These are phyloP conservation scores for Erodium maritimum DNA, from an alignment of 345 rosid species.

Conservation along the genomic window DNA sequence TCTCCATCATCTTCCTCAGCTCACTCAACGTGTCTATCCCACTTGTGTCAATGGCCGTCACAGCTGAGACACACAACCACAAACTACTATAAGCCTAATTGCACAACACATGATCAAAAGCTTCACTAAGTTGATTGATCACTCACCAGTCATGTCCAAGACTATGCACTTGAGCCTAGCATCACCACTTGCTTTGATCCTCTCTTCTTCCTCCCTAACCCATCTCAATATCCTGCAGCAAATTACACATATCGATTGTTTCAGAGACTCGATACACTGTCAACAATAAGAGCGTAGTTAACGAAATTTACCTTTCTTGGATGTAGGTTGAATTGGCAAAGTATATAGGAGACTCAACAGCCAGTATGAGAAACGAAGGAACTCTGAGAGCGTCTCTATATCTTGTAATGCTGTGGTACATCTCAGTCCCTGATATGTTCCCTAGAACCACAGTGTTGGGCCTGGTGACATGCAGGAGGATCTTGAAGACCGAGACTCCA, in stretches of 20 bases:
- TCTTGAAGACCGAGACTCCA: slow-evolving; percentile 4
- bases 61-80: slow-evolving; percentile 39
- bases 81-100: not conserved
- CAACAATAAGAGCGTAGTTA: not conserved
- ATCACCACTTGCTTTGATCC: slow-evolving; percentile 38
- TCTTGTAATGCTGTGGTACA: too few relatives aligned
- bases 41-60: slow-evolving; percentile 81
- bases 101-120: too few relatives aligned
- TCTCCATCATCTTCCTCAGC: slow-evolving; percentile 52
- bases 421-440: too few relatives aligned
- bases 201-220: slow-evolving; percentile 76
- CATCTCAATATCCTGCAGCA: slow-evolving; percentile 63
- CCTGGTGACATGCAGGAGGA: too few relatives aligned
- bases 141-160: slow-evolving; percentile 76
- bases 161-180: slow-evolving; percentile 52
- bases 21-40: slow-evolving; percentile 57
- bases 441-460: too few relatives aligned
- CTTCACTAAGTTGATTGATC: not conserved
- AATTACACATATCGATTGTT: not conserved
- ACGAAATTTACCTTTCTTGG: too few relatives aligned
- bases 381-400: too few relatives aligned
- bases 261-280: not conserved
- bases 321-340: too few relatives aligned
- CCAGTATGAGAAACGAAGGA: too few relatives aligned
- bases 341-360: too few relatives aligned